Base-by-base conservation (phyloP, 164 flowering plant species). In the Chimonanthus salicifolius region DNA sequence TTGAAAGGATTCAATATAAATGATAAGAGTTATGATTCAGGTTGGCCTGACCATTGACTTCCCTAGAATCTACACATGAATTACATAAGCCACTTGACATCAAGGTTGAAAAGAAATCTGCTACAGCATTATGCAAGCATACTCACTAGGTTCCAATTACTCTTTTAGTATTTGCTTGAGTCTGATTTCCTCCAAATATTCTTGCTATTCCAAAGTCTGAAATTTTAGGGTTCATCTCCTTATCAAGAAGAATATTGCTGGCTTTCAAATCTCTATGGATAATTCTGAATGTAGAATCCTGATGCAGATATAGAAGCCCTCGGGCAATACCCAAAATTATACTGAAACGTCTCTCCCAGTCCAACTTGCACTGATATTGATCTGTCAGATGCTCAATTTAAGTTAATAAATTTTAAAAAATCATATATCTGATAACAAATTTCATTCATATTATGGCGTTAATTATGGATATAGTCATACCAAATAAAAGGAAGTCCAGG, bases 231-330 rank as follows among this genome's bases (percentile, higher is more conserved):
- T 74, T 81, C 84, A 87, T 77, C 6, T 85, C 84, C 0, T 21
- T 63, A 71, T 89, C 91, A 18, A 89, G 49, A 58, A 88, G 71
- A 6, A 87, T 63, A 49, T 89, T 89, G 83, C 88, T 82, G 18
- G 89, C 78, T 74, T 87, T 89, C 4, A 89, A 83, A 80, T 89
- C 89, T 7, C 89, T 79, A 50, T 87, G 92, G 5, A 89, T 85
- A 11, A 89, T 84, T 58, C 67, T 74, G 11, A 86, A 72, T 13
- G 83, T 75, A 6, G 90, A 89, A 62, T 88, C 93, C 43, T 83
- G 85, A 49, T 89, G 93, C 50, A 89, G 86, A 71, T 88, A 89
- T 8, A 86, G 79, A 67, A 89, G 46, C 10, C 91, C 91, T 62
- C 86, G 80, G 10, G 88, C 85, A 43, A 88, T 81, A 6, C 91